Evolutionary conservation across 2,329 filamentous ascomycete species (phyloP).

Genomic region (Graphilbum ipis-grandicollis): DNA sequence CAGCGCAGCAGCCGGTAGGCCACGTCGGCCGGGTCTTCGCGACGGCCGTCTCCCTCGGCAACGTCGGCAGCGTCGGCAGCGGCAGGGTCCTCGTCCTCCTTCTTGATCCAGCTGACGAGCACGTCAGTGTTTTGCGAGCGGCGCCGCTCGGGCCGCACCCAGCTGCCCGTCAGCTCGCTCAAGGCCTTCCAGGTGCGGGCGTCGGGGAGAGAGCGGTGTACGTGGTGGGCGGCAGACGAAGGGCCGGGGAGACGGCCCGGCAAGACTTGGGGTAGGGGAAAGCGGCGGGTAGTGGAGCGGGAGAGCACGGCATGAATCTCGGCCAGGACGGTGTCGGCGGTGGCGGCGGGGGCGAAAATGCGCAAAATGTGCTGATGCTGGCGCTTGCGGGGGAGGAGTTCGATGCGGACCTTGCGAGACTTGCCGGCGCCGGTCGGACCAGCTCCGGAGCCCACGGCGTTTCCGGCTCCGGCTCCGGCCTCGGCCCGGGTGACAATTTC

Average conservation of each 20-base stretch:
- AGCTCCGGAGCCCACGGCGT: no score
- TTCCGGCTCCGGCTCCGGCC: not conserved
- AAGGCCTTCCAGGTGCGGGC: conserved; percentile 13
- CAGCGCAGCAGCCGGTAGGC: conserved; percentile 27
- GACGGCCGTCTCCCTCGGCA: conserved; percentile 2
- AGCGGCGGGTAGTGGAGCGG: conserved; percentile 6
- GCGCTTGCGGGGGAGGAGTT: conserved; percentile 16
- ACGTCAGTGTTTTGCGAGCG: not conserved
- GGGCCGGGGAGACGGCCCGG: no score
- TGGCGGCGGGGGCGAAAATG: conserved; percentile 18
- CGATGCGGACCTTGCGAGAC: conserved; percentile 9
- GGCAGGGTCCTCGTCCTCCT: no score
- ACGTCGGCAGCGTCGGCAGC: not conserved
- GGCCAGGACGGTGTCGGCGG: conserved; percentile 18
- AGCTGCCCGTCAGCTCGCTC: conserved; percentile 19
- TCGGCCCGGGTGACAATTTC: conserved; percentile 11
- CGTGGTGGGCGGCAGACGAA: no score
- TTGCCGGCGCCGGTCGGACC: no score
- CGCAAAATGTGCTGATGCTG: conserved; percentile 13
- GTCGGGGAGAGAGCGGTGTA: not conserved
- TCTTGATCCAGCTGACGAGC: conserved; percentile 6
- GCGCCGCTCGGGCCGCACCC: conserved; percentile 18
- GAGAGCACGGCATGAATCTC: conserved; percentile 16
- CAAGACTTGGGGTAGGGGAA: conserved; percentile 1
- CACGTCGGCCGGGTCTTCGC: conserved; percentile 22